Base-by-base conservation (phyloP, 2,329 filamentous ascomycete genomes). In the Penicillium sp. region DNA sequence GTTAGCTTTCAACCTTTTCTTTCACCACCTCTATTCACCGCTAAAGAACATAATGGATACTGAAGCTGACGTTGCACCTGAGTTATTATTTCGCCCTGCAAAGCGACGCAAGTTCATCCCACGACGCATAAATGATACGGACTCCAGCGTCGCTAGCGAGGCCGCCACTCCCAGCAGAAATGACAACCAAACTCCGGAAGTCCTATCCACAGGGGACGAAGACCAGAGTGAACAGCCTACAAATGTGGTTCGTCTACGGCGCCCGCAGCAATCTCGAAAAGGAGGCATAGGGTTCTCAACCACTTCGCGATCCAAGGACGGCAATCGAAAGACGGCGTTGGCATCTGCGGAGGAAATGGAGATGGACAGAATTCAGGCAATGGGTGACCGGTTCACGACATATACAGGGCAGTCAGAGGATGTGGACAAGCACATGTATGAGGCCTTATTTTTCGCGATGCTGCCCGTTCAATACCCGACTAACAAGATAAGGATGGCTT, bases 401-500 rank as follows among this genome's bases (percentile, higher is more conserved):
- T 82, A 85, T 65, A 86, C 83, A 0, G 85, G 84, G 1, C 82
- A 84, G 62, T 78, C 81, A 3, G 79, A 81, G 19, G 83, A 86
- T 55, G 78, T 80, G 37, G 83, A 87, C 67, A 83, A 80, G 71
- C 84, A 88, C 72, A 86, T 88, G 85, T 88, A 82, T 81, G 84
- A 79, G 49, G 24, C 19, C 35, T 48, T 54, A 49, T 53, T 52
- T 35, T 47, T 39, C 16, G 11, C 10, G 44, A 19, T 56, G 5
- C 31, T 35, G 54, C 43, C 65, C 14, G 21, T 27, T 37, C 27
- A 33, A 35, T 24, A 71, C 65, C 63, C 60, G 68, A 76, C 83
- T 88, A 82, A 88, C 83, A 75, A 76, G 77, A 78, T 81, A 82
- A 88, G 85, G 84, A 83, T 83, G 78, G 81, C 81, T 65, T 88